These are phyloP conservation scores for Epichloe scottii DNA, from an alignment of 2,329 filamentous ascomycete genomes.

Conservation along the genomic window DNA sequence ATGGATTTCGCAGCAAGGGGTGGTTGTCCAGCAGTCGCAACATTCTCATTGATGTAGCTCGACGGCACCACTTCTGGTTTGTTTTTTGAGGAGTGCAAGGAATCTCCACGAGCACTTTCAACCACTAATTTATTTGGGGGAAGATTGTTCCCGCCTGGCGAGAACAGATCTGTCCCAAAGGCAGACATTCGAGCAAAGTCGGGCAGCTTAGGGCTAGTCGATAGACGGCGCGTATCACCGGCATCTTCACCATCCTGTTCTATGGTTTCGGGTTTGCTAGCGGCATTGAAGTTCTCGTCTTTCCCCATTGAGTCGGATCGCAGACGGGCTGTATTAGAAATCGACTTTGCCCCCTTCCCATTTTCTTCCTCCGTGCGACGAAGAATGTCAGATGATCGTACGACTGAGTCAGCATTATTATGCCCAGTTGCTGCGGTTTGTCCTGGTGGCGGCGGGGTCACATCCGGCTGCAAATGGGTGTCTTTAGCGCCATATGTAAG, in stretches of 20 bases:
- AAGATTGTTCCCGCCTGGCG: conserved; percentile 9
- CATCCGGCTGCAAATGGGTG: background rate
- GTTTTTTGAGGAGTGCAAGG: background rate
- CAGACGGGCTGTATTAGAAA: background rate
- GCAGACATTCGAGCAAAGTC: conserved; percentile 45
- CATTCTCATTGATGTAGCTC: background rate
- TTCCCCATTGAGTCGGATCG: background rate
- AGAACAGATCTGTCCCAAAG: conserved; percentile 48
- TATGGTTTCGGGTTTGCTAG: background rate
- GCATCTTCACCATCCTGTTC: background rate
- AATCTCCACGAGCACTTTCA: background rate
- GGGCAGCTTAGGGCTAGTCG: conserved; percentile 45
- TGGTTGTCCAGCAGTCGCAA: background rate
- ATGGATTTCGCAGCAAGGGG: background rate
- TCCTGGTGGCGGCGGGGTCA: background rate
- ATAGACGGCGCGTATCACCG: conserved; percentile 19
- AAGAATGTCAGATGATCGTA: conserved; percentile 59
- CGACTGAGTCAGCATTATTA: background rate
- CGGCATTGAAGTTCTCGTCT: background rate
- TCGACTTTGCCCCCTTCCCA: conserved; percentile 35
- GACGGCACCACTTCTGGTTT: background rate
- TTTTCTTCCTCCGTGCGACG: conserved; percentile 56
- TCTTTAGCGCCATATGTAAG: background rate
- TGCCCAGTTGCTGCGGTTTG: background rate
- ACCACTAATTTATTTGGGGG: background rate